These are phyloP conservation scores for Calonectria pteridis DNA, from an alignment of 2,329 filamentous ascomycete genomes.

Conservation along the genomic window DNA sequence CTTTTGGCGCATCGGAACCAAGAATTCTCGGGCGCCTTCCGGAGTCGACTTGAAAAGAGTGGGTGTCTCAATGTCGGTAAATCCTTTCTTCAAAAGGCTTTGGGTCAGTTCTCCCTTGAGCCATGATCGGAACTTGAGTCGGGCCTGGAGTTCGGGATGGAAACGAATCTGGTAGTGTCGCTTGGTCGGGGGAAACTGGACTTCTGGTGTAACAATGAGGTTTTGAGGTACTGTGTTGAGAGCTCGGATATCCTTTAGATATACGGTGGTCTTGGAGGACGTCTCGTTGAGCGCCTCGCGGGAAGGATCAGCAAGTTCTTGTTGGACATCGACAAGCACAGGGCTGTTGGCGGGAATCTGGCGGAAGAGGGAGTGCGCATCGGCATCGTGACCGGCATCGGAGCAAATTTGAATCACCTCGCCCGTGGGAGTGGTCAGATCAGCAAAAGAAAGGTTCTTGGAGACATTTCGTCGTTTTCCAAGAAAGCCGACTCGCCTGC, in stretches of 20 bases:
- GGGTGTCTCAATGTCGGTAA: constrained; percentile 90
- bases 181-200: constrained; percentile 78
- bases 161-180: constrained; percentile 90
- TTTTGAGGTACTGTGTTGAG: constrained; percentile 63
- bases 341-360: constrained; percentile 64
- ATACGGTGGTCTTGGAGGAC: constrained; percentile 65
- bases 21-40: constrained; percentile 93
- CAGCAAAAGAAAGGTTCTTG: constrained; percentile 78
- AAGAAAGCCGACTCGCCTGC: constrained; percentile 71
- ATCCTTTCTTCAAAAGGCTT: constrained; percentile 68
- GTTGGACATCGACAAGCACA: constrained; percentile 61
- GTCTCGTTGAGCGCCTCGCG: constrained; percentile 37
- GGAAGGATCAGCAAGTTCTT: constrained; percentile 39
- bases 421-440: constrained; percentile 57
- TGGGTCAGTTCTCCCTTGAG: constrained; percentile 66
- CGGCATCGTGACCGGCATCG: constrained; percentile 52
- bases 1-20: constrained; percentile 85
- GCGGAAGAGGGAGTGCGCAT: constrained; percentile 57
- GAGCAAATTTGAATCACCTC: constrained; percentile 61
- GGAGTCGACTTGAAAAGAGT: constrained; percentile 97
- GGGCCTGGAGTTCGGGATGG: constrained; percentile 72
- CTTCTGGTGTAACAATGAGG: constrained; percentile 81
- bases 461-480: constrained; percentile 76
- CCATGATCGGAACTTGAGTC: constrained; percentile 77
- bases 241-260: constrained; percentile 68